Evolutionary conservation across 495 filamentous ascomycete genomes (phyloP), one percentile per base, ranked within the genome.

Genomic region (Hyaloscypha bicolor): DNA sequence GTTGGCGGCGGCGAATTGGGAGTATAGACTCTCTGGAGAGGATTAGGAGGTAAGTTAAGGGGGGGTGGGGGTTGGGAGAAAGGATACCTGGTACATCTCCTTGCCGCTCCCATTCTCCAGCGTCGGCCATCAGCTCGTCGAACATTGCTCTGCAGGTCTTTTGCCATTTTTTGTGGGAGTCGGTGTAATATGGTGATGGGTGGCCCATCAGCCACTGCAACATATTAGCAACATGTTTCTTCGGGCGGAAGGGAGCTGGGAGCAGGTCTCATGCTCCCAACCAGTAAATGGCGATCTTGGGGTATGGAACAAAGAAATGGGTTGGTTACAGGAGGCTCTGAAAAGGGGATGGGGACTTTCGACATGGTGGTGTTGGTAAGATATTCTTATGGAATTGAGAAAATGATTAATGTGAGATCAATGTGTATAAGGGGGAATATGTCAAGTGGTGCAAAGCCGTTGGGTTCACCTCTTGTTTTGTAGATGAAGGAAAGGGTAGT

Each of bases 101-200:
- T 16, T 77, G 79, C 8, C 77, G 79, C 62, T 93, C 90, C 86
- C 87, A 92, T 31, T 91, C 89, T 59, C 87, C 73, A 4, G 88
- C 90, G 70, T 87, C 73, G 19, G 83, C 76, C 64, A 83, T 76
- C 8, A 92, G 80, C 57, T 88, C 80, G 48, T 81, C 77, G 30
- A 89, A 77, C 74, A 91, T 91, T 29, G 78, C 83, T 30, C 88
- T 87, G 71, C 88, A 90, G 66, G 82, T 85, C 73, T 86, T 83
- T 71, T 92, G 90, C 82, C 89, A 93, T 65, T 76, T 75, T 9
- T 75, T 78, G 75, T 91, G 88, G 2, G 83, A 85, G 1, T 77
- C 72, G 6, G 79, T 85, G 79, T 90, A 91, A 76, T 91, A 90
- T 25, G 90, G 85, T 2, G 87, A 90, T 3, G 90, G 90, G 6